These are phyloP conservation scores for Cytospora mali DNA, from an alignment of 2,329 filamentous ascomycete genomes.

Conservation along the genomic window DNA sequence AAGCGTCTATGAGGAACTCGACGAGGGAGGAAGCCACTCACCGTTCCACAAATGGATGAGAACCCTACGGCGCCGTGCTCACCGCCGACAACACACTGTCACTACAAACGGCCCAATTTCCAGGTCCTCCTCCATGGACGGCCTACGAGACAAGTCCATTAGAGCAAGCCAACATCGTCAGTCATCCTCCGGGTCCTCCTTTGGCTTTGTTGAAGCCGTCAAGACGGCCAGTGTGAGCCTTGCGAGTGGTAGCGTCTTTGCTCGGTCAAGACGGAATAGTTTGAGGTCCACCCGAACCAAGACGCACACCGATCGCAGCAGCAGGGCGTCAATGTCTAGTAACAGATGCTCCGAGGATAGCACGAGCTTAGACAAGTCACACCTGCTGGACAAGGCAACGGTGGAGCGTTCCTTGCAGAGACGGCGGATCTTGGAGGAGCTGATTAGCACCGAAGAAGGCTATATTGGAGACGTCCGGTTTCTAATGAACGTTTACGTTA, in stretches of 20 bases:
- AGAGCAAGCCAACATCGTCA: constrained; percentile 48
- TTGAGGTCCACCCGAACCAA: constrained; percentile 57
- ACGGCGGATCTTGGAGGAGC: constrained; percentile 79
- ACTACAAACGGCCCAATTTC: constrained; percentile 37
- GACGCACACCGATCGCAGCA: constrained; percentile 64
- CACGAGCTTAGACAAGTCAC: constrained; percentile 58
- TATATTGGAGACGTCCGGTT: constrained; percentile 89
- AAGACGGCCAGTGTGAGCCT: constrained; percentile 81
- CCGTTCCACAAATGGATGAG: constrained; percentile 77
- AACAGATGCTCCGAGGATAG: constrained; percentile 69
- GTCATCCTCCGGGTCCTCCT: constrained; percentile 73
- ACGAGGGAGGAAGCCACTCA: constrained; percentile 24
- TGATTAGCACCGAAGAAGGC: constrained; percentile 82
- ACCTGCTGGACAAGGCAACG: constrained; percentile 66
- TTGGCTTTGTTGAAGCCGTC: constrained; percentile 77
- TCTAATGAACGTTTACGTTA: constrained; percentile 81
- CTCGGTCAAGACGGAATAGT: constrained; percentile 58
- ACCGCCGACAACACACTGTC: constrained; percentile 44
- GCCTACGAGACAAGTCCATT: constrained; percentile 27
- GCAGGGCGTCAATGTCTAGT: constrained; percentile 60
- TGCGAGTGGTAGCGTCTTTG: constrained; percentile 69
- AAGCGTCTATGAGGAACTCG: neutral
- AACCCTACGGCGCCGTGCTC: constrained; percentile 63
- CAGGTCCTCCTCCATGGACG: constrained; percentile 36
- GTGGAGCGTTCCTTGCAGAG: constrained; percentile 73